Evolutionary conservation across 140 eudicot genomes (phyloP), one percentile per base, ranked within the genome.

Genomic region (Bidens hawaiensis): DNA sequence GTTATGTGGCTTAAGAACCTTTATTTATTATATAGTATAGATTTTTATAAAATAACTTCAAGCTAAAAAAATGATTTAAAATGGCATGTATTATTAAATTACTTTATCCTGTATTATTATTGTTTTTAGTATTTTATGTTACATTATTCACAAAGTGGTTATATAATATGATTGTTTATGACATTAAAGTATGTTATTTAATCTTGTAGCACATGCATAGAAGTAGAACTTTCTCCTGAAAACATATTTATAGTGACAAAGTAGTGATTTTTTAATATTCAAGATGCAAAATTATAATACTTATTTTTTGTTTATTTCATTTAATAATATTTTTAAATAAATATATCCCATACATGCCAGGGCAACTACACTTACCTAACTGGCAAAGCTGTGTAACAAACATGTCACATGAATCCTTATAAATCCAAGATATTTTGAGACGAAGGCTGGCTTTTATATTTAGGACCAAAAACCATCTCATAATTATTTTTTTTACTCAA

Each of bases 151-250:
- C 36, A 42, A 57, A 64, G 55, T 53, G 4, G 28, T 48, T 5
- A 17, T 60, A 60, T 48, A 15, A 47, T 47, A 24, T 34, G 17
- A 17, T 34, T 70, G 31, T 70, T 22, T 27, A 33, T 49, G 24
- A 25, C 17, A 28, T 43, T 54, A 41, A 25, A 60, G 15, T 45
- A 43, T 53, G 62, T 6, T 30, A 47, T 64, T 42, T 64, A 72
- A 64, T 72, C 25, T 64, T 45, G 60, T 30, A 54, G 77, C 77
- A 72, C 77, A 72, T 72, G 78, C 53, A 64, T 64, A 56, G 77
- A 64, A 72, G 78, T 45, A 64, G 77, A 72, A 72, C 51, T 72
- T 64, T 72, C 77, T 72, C 57, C 59, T 45, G 4, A 13, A 54
- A 52, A 56, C 45, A 33, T 25, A 54, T 64, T 52, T 72, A 53